These are phyloP conservation scores for Fusarium sp. DNA, from an alignment of 2,329 filamentous ascomycete species.

Conservation along the genomic window DNA sequence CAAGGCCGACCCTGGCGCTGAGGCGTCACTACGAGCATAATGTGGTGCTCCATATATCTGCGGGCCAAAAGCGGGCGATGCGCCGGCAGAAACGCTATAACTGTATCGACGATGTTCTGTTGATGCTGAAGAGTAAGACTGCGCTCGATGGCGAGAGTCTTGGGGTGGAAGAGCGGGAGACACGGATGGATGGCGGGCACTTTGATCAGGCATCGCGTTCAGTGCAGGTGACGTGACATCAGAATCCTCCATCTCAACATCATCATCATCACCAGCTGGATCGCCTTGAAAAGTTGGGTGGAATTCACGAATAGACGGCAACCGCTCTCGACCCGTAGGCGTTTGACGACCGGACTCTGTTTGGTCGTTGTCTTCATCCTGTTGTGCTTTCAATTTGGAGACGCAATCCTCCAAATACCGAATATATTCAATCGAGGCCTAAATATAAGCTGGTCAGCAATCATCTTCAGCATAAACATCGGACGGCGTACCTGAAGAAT, in stretches of 20 bases:
- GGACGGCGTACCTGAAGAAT: conserved; percentile 80
- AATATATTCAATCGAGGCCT: conserved; percentile 97
- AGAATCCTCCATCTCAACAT: conserved; percentile 72
- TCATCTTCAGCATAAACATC: background rate
- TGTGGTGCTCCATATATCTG: conserved; percentile 48
- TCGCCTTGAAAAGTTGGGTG: conserved; percentile 56
- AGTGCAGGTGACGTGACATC: conserved; percentile 61
- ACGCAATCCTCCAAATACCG: conserved; percentile 94
- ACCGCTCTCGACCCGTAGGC: conserved; percentile 43
- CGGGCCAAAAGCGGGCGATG: conserved; percentile 69
- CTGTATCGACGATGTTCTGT: conserved; percentile 64
- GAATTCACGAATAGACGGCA: conserved; percentile 54
- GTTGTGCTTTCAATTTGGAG: conserved; percentile 76
- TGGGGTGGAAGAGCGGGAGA: conserved; percentile 64
- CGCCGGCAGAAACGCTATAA: conserved; percentile 60
- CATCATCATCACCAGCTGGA: conserved; percentile 50
- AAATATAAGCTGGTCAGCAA: conserved; percentile 11
- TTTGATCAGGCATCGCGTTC: conserved; percentile 47
- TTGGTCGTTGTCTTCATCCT: conserved; percentile 49
- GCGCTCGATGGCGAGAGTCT: conserved; percentile 57
- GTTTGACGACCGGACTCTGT: conserved; percentile 46
- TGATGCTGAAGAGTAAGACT: conserved; percentile 66
- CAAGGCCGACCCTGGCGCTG: conserved; percentile 62
- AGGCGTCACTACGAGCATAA: conserved; percentile 56
- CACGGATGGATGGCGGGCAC: conserved; percentile 58